Evolutionary conservation across 2,329 filamentous ascomycete genomes (phyloP), one percentile per base, ranked within the genome.

Genomic region (Hypoxylon sp.): DNA sequence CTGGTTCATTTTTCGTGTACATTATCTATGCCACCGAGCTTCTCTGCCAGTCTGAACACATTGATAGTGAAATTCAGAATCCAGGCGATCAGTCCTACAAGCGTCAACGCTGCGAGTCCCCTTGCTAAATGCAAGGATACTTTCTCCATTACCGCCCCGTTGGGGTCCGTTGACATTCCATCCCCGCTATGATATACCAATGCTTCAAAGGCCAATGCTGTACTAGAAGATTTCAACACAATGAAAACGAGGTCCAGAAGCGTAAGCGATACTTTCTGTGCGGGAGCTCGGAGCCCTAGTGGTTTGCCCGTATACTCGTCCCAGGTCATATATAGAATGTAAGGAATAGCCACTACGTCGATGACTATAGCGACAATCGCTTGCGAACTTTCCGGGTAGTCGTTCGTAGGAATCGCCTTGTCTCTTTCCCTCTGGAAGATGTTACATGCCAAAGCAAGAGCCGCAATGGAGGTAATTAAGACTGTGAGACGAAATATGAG

Each of bases 231-330:
- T 80, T 97, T 95, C 83, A 99, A 97, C 46, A 98, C 94, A 76
- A 99, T 97, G 79, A 99, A 99, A 76, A 98, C 91, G 3, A 99
- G 86, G 80, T 99, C 96, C 63, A 97, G 87, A 60, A 99, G 88
- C 67, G 98, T 92, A 54, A 99, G 88, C 13, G 92, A 90, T 71
- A 97, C 92, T 79, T 99, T 99, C 53, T 93, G 91, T 63, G 90
- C 90, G 9, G 94, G 90, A 5, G 90, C 91, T 47, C 97, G 92
- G 67, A 99, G 83, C 1, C 96, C 96, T 19, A 99, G 84, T 22
- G 97, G 96, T 78, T 97, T 97, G 31, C 94, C 93, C 4, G 93
- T 96, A 81, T 98, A 98, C 82, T 99, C 96, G 78, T 99, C 96
- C 82, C 91, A 97, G 24, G 94, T 97, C 82, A 98, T 96, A 81